Conservation (phyloP, 176 grass and related monocot genomes). For the Metroxylon sagu region DNA sequence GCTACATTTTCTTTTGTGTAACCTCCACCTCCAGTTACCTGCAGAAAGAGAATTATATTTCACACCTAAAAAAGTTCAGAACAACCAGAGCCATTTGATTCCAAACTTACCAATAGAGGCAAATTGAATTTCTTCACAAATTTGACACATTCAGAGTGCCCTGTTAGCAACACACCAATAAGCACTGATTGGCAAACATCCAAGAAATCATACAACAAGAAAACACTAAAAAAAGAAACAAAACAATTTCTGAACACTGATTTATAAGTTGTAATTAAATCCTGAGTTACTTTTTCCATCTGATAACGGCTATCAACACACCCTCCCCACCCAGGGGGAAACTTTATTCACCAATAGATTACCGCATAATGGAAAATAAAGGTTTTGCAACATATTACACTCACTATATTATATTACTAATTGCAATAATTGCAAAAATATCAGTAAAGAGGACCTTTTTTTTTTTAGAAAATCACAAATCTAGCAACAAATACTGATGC, state of each 20-base stretch:
- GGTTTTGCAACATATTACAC: no score
- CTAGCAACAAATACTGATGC: no score
- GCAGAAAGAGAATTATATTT: slow-evolving; percentile 16
- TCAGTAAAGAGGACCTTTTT: no score
- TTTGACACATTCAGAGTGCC: slow-evolving; percentile 90
- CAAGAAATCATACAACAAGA: background rate
- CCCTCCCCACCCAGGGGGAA: no score
- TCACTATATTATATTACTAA: no score
- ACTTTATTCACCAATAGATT: no score
- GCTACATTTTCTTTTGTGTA: slow-evolving; percentile 99
- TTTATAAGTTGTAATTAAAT: no score
- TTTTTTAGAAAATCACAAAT: no score
- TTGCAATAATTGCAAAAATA: no score
- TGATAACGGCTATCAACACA: no score
- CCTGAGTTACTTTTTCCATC: no score
- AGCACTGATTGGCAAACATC: background rate
- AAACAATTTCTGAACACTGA: background rate
- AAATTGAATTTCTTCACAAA: slow-evolving; percentile 99
- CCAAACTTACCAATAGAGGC: slow-evolving; percentile 71
- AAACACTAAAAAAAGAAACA: background rate
- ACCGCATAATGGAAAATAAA: no score
- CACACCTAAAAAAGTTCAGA: background rate
- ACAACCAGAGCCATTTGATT: background rate
- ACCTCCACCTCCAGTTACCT: slow-evolving; percentile 94
- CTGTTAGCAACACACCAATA: slow-evolving; percentile 39